Percentiles rank a stretch among this genome's conserved stretches.
These are phyloP conservation scores for Xylaria castorea DNA, from an alignment of 495 filamentous ascomycete genomes.

Conservation along the genomic window DNA sequence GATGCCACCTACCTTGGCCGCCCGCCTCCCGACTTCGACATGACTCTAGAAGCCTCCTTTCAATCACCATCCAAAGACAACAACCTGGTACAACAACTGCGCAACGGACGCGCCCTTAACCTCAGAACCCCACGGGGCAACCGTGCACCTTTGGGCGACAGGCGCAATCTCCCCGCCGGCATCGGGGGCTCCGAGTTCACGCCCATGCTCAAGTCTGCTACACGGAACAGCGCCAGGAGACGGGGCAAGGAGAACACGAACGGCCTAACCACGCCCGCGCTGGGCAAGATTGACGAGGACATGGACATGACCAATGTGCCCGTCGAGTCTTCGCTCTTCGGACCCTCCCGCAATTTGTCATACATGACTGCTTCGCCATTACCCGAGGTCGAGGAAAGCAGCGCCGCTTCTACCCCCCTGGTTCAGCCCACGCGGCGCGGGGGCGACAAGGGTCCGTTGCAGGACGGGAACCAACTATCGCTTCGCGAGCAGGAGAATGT, in stretches of 20 bases:
- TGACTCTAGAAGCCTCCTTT: constrained; percentile 84
- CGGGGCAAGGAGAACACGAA: constrained; percentile 59
- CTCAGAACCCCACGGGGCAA: constrained; percentile 71
- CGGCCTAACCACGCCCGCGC: constrained; percentile 70
- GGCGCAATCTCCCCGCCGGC: constrained; percentile 67
- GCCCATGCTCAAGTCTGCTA: constrained; percentile 88
- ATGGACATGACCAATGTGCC: constrained; percentile 70
- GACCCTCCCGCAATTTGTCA: constrained; percentile 61
- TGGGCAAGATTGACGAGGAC: constrained; percentile 67
- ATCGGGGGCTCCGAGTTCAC: constrained; percentile 83
- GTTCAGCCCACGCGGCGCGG: constrained; percentile 65
- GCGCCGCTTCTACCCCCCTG: constrained; percentile 79
- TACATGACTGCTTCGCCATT: constrained; percentile 60
- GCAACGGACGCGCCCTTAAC: constrained; percentile 64
- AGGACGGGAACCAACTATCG: constrained; percentile 85
- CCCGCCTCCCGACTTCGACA: constrained; percentile 71
- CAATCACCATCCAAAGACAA: constrained; percentile 82
- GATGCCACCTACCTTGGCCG: constrained; percentile 80
- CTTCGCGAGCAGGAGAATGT: constrained; percentile 94
- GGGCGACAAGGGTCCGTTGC: constrained; percentile 66
- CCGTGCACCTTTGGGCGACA: constrained; percentile 70
- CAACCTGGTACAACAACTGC: constrained; percentile 69
- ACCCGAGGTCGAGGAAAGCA: constrained; percentile 78
- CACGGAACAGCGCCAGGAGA: constrained; percentile 74
- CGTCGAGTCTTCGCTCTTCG: constrained; percentile 72